A percentile compares a stretch with the other conserved stretches of the same genome.
phyloP scores from a whole-genome alignment of 78 protist species.

The Bigelowiella natans region DNA sequence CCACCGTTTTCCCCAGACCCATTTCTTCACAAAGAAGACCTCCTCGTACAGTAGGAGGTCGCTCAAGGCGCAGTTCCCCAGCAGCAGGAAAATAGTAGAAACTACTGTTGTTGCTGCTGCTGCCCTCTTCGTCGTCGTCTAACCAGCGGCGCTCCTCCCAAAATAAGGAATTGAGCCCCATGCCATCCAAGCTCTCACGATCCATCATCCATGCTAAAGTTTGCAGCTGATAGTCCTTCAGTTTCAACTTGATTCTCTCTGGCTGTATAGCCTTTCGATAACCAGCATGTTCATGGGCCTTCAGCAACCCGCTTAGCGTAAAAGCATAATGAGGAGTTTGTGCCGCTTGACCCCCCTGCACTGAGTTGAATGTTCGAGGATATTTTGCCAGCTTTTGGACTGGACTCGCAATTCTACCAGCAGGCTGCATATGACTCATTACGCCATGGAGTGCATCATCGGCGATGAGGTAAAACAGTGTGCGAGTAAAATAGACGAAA shows the following conservation, averaged over 20 bases:
- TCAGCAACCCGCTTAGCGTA: neutral
- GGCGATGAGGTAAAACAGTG: too few relatives aligned
- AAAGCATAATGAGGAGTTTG: neutral
- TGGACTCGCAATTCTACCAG: too few relatives aligned
- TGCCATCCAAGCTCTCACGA: neutral
- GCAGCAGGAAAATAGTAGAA: constrained; percentile 6
- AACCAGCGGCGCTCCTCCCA: neutral
- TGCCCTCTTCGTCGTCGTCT: neutral
- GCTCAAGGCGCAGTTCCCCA: neutral
- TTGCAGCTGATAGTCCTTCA: neutral
- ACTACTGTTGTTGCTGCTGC: neutral
- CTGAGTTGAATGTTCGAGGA: too few relatives aligned
- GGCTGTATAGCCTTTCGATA: neutral
- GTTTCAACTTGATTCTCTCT: too few relatives aligned
- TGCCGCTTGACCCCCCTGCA: too few relatives aligned
- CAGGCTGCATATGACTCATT: too few relatives aligned
- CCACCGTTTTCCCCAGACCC: constrained; percentile 2
- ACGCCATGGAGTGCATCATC: too few relatives aligned
- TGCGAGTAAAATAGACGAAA: too few relatives aligned
- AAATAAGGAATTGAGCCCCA: constrained; percentile 4
- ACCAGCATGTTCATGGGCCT: neutral
- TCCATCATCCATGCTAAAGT: constrained; percentile 1
- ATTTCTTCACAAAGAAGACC: neutral
- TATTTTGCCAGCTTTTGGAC: too few relatives aligned
- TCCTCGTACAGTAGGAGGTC: neutral